phyloP scores from a whole-genome alignment of 345 rosid genomes.

The Brassica carinata region DNA sequence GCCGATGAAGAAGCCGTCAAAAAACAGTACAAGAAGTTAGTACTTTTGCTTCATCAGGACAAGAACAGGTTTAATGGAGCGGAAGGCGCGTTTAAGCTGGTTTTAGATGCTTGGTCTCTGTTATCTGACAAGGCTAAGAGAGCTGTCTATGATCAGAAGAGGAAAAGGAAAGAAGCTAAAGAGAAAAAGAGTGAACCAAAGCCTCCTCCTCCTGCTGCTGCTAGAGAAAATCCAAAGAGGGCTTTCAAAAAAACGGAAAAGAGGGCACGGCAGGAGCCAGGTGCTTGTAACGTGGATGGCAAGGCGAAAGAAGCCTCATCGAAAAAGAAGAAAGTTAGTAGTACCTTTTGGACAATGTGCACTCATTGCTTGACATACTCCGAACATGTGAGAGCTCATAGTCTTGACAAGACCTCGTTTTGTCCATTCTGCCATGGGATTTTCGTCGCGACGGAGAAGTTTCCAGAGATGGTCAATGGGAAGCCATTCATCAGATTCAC shows the following conservation, averaged over 20 bases:
- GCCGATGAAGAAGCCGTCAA: slow-evolving; percentile 60
- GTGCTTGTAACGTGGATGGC: not conserved
- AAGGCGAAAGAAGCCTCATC: not conserved
- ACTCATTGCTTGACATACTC: not conserved
- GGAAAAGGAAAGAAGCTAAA: slow-evolving; percentile 31
- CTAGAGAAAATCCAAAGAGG: too few relatives aligned
- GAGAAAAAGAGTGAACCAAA: slow-evolving; percentile 26
- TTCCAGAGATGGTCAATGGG: slow-evolving; percentile 23
- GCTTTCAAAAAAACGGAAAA: not conserved
- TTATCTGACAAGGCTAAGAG: slow-evolving; percentile 68
- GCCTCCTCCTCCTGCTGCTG: too few relatives aligned
- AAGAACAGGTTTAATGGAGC: not conserved
- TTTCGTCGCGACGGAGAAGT: slow-evolving; percentile 59
- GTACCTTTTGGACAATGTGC: slow-evolving; percentile 82
- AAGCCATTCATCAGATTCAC: not conserved
- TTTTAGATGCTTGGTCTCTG: slow-evolving; percentile 27
- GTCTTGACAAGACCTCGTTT: not conserved
- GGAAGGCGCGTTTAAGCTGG: not conserved
- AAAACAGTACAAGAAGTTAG: slow-evolving; percentile 70
- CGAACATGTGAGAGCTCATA: not conserved
- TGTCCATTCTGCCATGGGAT: slow-evolving; percentile 21
- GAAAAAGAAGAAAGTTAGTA: not conserved
- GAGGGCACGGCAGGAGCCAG: not conserved
- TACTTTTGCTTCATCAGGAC: slow-evolving; percentile 45
- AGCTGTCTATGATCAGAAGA: slow-evolving; percentile 57